Evolutionary conservation across 441 rosid genomes (phyloP).

Genomic region (Populus trichocarpa): DNA sequence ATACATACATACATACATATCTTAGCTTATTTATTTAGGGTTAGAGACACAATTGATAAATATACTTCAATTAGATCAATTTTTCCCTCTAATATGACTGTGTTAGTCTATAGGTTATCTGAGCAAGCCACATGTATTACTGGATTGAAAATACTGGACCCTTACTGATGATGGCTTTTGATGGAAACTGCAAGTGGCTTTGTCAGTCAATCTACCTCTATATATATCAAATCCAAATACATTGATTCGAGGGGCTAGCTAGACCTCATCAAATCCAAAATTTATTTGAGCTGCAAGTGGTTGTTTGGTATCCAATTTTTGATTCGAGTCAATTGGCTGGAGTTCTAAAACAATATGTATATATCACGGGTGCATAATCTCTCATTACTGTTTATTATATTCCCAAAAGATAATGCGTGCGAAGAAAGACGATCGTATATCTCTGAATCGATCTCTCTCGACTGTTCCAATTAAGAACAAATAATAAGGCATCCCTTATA

Average conservation of each 20-base stretch:
- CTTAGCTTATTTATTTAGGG: conserved; percentile 1
- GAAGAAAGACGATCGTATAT: background rate
- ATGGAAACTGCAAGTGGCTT: background rate
- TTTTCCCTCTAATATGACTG: background rate
- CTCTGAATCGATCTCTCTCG: background rate
- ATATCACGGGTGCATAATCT: background rate
- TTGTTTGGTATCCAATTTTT: background rate
- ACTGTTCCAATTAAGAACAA: conserved; percentile 5
- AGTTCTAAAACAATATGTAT: background rate
- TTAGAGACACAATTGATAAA: background rate
- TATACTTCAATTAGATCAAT: background rate
- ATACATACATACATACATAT: background rate
- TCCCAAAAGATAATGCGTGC: background rate
- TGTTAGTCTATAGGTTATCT: background rate
- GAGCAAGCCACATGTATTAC: background rate
- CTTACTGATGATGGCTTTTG: background rate
- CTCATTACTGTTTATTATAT: background rate
- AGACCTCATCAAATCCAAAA: background rate
- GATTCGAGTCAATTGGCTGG: background rate
- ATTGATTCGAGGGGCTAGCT: background rate
- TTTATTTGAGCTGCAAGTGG: background rate
- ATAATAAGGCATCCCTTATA: background rate
- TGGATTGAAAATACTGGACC: background rate
- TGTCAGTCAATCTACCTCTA: background rate
- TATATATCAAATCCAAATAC: background rate